phyloP scores from a whole-genome alignment of 371 early-diverging fungal genomes.

The Parasitella parasitica region DNA sequence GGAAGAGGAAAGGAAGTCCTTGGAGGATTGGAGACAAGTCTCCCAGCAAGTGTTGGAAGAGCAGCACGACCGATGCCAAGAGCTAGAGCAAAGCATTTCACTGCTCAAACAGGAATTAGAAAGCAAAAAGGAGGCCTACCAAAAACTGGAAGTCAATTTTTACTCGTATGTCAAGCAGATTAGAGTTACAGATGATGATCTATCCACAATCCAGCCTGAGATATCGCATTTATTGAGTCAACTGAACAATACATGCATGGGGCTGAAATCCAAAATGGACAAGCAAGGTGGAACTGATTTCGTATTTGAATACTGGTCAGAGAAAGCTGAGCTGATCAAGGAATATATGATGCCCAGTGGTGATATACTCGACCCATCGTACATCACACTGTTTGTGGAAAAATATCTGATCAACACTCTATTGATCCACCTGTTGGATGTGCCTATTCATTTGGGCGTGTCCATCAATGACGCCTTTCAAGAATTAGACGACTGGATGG shows the following conservation, averaged over 20 bases:
- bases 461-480: slow-evolving; percentile 39
- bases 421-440: slow-evolving; percentile 26
- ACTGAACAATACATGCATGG: slow-evolving; percentile 46
- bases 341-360: slow-evolving; percentile 13
- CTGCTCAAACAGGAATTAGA: slow-evolving; percentile 26
- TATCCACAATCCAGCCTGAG: slow-evolving; percentile 50
- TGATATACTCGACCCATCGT: slow-evolving; percentile 31
- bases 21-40: slow-evolving; percentile 14
- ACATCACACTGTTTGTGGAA: slow-evolving; percentile 43
- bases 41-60: slow-evolving; percentile 22
- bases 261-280: slow-evolving; percentile 38
- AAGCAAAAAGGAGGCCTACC: slow-evolving; percentile 36
- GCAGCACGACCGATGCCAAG: slow-evolving; percentile 16
- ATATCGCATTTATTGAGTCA: slow-evolving; percentile 38
- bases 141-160: slow-evolving; percentile 40
- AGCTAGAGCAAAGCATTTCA: slow-evolving; percentile 23
- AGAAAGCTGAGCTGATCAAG: slow-evolving; percentile 14
- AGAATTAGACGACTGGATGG: slow-evolving; percentile 38
- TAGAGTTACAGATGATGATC: slow-evolving; percentile 52
- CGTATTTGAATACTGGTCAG: slow-evolving; percentile 11
- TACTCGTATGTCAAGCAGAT: slow-evolving; percentile 42
- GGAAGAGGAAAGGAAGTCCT: slow-evolving; percentile 10
- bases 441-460: slow-evolving; percentile 44
- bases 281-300: slow-evolving; percentile 32
- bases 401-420: slow-evolving; percentile 35